Evolutionary conservation across 2,329 filamentous ascomycete species (phyloP), one percentile per base, ranked within the genome.

Genomic region (Aspergillus cejpii): DNA sequence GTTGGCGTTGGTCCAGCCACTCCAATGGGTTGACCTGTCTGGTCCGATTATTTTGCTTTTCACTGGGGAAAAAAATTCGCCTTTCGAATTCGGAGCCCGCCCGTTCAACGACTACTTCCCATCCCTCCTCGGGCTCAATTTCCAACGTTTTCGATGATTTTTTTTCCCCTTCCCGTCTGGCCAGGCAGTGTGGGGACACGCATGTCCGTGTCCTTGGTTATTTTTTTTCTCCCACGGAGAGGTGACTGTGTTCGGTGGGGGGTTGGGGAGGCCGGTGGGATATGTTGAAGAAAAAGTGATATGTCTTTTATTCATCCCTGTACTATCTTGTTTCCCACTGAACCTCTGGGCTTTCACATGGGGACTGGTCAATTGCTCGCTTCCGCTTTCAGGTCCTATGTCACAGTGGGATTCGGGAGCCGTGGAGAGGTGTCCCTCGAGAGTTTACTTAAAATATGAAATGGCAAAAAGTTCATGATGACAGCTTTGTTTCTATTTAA

Each of bases 321-420:
- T 55, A 48, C 39, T 49, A 29, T 47, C 42, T 42, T 48, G 33
- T 43, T 51, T n/a, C n/a, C 42, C 46, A 43, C 45, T 46, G 49
- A 42, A 45, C 45, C 40, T 45, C 45, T 51, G 44, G 51, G 42
- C 49, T 52, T 56, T 55, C 39, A 42, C 43, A 48, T 56, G 61
- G 53, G 58, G 49, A 54, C 63, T 67, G 65, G 65, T 68, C 64
- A 68, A 67, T 58, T 43, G 41, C 49, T 54, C 49, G 48, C 10
- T 34, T 57, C 54, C 55, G 39, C 19, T 42, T 50, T 44, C 37
- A 38, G 29, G 43, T 45, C 51, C 51, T 46, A 44, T 48, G 44
- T 45, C 42, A 50, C 51, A 34, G 47, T 43, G 42, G 39, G 42
- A 20, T 44, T 37, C 39, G n/a, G 45, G 56, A 57, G 59, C 56